Evolutionary conservation across 1,284 basidiomycete genomes (phyloP).

Genomic region (Cerioporus squamosus): DNA sequence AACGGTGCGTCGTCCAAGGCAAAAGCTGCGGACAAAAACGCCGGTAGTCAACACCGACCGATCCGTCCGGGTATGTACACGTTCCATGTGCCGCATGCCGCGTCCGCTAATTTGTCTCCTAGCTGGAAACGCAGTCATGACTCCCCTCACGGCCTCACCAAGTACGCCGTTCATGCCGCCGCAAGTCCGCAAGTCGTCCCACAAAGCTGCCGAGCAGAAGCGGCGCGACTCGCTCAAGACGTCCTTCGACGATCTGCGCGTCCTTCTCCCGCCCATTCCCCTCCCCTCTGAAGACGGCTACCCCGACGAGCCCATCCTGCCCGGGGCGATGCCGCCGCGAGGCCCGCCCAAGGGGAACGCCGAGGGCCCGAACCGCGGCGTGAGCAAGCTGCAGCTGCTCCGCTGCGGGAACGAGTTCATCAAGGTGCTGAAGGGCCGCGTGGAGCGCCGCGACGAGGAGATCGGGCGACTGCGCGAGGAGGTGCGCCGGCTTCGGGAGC

Average conservation of each 20-base stretch:
- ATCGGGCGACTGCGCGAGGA: conserved; percentile 75
- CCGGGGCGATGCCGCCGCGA: conserved; percentile 85
- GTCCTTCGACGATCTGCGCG: conserved; percentile 93
- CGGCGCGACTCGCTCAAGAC: conserved; percentile 95
- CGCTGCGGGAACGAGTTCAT: conserved; percentile 66
- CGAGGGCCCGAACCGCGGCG: conserved; percentile 92
- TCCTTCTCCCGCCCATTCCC: conserved; percentile 87
- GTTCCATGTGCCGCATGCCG: background rate
- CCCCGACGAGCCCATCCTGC: conserved; percentile 68
- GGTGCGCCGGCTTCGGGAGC: conserved; percentile 61
- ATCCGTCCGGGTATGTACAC: conserved; percentile 65
- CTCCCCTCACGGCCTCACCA: conserved; percentile 26
- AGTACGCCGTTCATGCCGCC: conserved; percentile 34
- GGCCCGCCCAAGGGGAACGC: conserved; percentile 85
- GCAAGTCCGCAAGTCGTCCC: conserved; percentile 81
- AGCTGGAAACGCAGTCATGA: conserved; percentile 30
- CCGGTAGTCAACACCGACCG: conserved; percentile 45
- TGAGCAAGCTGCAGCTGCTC: conserved; percentile 93
- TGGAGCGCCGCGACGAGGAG: conserved; percentile 85
- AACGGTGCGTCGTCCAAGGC: conserved; percentile 23
- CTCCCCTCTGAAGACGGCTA: conserved; percentile 72
- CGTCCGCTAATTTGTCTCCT: background rate
- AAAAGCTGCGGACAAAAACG: conserved; percentile 18
- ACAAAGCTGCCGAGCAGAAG: conserved; percentile 98
- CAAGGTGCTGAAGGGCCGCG: conserved; percentile 66